These are phyloP conservation scores for Articulospora tetracladia DNA, from an alignment of 495 filamentous ascomycete genomes.

Conservation along the genomic window DNA sequence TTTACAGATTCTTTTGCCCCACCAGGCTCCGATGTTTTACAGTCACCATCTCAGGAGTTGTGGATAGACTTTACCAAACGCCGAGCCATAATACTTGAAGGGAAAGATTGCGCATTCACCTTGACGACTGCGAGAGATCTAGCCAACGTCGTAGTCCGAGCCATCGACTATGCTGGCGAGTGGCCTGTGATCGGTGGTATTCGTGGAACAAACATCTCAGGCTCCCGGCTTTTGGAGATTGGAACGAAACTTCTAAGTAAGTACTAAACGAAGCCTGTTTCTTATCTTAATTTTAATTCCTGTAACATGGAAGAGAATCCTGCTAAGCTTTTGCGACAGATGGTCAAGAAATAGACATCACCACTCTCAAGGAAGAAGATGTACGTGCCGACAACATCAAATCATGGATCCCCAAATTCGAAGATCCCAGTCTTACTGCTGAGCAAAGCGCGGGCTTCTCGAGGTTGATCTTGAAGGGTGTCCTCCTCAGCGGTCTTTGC, in stretches of 20 bases:
- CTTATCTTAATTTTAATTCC: too few relatives aligned
- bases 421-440: neutral
- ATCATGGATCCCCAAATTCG: conserved; percentile 7
- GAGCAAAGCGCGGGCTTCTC: neutral
- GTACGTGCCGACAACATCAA: conserved; percentile 4
- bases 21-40: conserved; percentile 42
- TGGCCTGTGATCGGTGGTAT: conserved; percentile 54
- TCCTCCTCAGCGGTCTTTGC: too few relatives aligned
- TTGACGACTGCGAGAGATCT: conserved; percentile 43
- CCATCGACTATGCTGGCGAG: conserved; percentile 46
- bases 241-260: conserved; percentile 47
- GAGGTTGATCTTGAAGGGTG: too few relatives aligned
- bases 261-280: conserved; percentile 1
- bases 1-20: conserved; percentile 48
- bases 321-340: neutral
- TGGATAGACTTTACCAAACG: conserved; percentile 45
- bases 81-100: conserved; percentile 44
- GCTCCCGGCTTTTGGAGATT: conserved; percentile 39
- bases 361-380: neutral
- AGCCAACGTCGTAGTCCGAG: conserved; percentile 40
- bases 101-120: conserved; percentile 36
- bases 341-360: conserved; percentile 6
- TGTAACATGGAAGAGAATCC: neutral
- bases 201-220: conserved; percentile 37
- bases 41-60: conserved; percentile 37